Evolutionary conservation across 257 asterid species (phyloP), one percentile per base, ranked within the genome.

Genomic region (Catharanthus roseus): DNA sequence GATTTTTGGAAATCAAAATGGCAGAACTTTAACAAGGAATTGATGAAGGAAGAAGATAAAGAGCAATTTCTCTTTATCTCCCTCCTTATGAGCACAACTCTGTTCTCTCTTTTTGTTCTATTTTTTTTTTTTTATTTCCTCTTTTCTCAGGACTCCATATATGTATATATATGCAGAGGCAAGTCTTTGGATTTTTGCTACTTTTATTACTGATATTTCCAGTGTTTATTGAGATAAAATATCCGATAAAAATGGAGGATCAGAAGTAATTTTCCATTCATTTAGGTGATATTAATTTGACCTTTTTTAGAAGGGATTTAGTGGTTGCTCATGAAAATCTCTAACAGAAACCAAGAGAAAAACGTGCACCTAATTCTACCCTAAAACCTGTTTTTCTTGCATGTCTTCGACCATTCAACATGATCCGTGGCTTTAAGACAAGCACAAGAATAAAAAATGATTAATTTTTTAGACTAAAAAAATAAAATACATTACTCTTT

Each of bases 11-110:
- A 49, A 33, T 39, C 73, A 65, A 65, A 15, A 1, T 6, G 26
- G 47, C 45, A 34, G 15, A 61, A 62, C 58, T 29, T 44, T 19
- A 34, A 33, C 49, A 65, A 33, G 19, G 16, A 41, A 19, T n/a
- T n/a, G 31, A 49, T 47, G 53, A 68, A 71, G 82, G 77, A 78
- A 79, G 81, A 85, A 83, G 89, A 81, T 61, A 47, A 82, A 75
- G 89, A 83, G 84, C 10, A 53, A 2, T 67, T 60, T 65, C 80
- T 72, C 82, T 69, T 45, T 78, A 67, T 70, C 82, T 67, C 79
- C 74, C 77, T 64, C 72, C 62, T 57, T 39, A 34, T 26, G 68
- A 55, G 74, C 31, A 21, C 26, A 38, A 23, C 15, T 0, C 24
- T 39, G 19, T 12, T 31, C 8, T 41, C 34, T 18, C 23, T 23